phyloP scores from a whole-genome alignment of 139 green algal genomes.

The Closterium sp. region DNA sequence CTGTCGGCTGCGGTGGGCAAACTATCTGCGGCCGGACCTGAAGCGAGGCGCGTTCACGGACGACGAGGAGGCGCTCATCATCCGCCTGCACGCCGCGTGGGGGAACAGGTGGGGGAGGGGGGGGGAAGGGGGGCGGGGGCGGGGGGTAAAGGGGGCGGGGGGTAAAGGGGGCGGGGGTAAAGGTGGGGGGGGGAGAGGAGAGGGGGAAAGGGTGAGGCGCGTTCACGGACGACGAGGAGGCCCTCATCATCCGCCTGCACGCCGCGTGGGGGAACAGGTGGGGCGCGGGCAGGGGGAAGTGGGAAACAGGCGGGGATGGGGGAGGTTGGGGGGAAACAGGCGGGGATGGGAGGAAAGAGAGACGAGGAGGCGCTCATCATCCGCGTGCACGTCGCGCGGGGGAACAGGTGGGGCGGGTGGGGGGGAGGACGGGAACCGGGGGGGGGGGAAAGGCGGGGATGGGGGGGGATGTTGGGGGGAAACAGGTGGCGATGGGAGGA shows the following conservation, averaged over 20 bases:
- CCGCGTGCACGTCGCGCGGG: conserved; percentile 14
- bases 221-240: conserved; percentile 24
- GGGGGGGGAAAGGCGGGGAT: neutral
- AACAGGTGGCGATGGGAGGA: too few relatives aligned
- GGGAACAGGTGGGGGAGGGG: conserved; percentile 53
- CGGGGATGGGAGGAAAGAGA: too few relatives aligned
- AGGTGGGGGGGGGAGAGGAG: too few relatives aligned
- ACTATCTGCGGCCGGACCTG: conserved; percentile 40
- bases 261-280: conserved; percentile 40
- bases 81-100: conserved; percentile 20
- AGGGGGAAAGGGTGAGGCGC: neutral
- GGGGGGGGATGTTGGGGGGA: too few relatives aligned
- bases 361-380: conserved; percentile 31
- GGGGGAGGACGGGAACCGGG: too few relatives aligned
- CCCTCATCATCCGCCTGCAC: conserved; percentile 30
- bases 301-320: too few relatives aligned
- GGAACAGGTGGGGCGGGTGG: conserved; percentile 54
- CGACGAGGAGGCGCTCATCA: conserved; percentile 37
- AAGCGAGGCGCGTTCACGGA: conserved; percentile 30
- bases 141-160: too few relatives aligned
- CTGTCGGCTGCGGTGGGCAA: conserved; percentile 45
- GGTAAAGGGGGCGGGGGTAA: conserved; percentile 48
- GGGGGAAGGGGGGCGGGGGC: too few relatives aligned
- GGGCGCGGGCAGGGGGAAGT: conserved; percentile 55
- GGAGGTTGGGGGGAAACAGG: too few relatives aligned